These are phyloP conservation scores for Phtheirospermum japonicum DNA, from an alignment of 257 asterid species.

Conservation along the genomic window DNA sequence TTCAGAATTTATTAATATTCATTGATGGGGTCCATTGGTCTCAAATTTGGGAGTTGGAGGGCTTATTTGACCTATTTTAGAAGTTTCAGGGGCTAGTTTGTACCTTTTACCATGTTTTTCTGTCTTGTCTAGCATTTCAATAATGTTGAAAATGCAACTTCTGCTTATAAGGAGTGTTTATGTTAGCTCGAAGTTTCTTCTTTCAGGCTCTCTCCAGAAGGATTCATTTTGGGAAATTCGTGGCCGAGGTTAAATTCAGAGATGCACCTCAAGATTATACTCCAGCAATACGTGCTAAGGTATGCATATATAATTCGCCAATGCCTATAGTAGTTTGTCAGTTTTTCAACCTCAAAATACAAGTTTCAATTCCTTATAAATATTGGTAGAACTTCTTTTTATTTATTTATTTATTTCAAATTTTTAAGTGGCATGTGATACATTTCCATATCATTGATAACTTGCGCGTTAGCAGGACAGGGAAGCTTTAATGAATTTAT, in stretches of 20 bases:
- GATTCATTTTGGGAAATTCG: constrained; percentile 85
- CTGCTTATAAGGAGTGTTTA: no score
- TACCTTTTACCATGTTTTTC: background rate
- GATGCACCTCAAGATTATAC: constrained; percentile 58
- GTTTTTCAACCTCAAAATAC: background rate
- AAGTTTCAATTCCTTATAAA: background rate
- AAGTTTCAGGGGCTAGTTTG: no score
- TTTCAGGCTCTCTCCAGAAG: constrained; percentile 77
- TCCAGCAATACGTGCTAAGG: constrained; percentile 73
- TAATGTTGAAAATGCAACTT: no score
- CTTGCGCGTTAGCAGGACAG: constrained; percentile 49
- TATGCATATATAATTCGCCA: no score
- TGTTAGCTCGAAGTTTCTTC: background rate
- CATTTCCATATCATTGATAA: background rate
- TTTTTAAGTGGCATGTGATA: no score
- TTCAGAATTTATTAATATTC: no score
- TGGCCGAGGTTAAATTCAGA: constrained; percentile 82
- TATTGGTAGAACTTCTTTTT: background rate
- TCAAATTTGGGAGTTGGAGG: no score
- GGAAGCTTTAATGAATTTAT: constrained; percentile 62
- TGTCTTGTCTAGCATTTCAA: background rate
- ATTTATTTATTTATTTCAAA: no score
- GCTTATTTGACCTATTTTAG: no score
- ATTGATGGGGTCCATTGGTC: no score
- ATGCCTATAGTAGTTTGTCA: background rate